Evolutionary conservation across 2,329 filamentous ascomycete species (phyloP), one percentile per base, ranked within the genome.

Genomic region (Aspergillus ochraceus): DNA sequence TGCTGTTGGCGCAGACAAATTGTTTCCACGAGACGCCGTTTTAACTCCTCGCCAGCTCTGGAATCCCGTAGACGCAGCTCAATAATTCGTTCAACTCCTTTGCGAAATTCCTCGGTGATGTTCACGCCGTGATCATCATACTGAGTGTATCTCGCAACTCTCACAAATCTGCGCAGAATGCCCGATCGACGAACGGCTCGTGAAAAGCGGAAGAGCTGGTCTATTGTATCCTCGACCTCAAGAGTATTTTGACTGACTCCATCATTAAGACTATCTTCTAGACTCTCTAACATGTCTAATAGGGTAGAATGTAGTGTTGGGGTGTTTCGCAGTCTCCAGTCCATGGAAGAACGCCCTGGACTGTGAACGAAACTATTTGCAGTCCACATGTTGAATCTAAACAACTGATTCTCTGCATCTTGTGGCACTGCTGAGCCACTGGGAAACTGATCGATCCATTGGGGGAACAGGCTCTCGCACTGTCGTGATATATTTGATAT

Each of bases 171-270:
- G 36, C 59, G 61, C 8, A 63, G 58, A 17, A 61, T 56, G 6
- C 61, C 61, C 17, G 61, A 63, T 20, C 61, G 55, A 19, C 58
- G 61, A 19, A 60, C 36, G 8, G 61, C 61, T 10, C 61, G 51
- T n/a, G 61, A 63, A 10, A 63, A 49, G 17, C 61, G 54, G 24
- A 63, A 63, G 39, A 63, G 49, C 10, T 47, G 39, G 19, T 60
- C 61, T 3, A 63, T 58, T 3, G 19, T 47, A 4, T 60, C 32
- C 11, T 14, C 14, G 32, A 36, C 32, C 10, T 11, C 32, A 36
- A 12, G 32, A 1, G 32, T 5, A 14, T 36, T 5, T 36, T 36
- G 11, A 36, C 14, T 2, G 8, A 14, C 5, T 12, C 10, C 32
- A 14, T 29, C 32, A 14, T 36, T 36, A 11, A 54, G 46, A 32